A percentile compares a stretch with the other conserved stretches of the same genome.
phyloP scores from a whole-genome alignment of 2,329 filamentous ascomycete genomes.

The Thermothelomyces thermophilus region DNA sequence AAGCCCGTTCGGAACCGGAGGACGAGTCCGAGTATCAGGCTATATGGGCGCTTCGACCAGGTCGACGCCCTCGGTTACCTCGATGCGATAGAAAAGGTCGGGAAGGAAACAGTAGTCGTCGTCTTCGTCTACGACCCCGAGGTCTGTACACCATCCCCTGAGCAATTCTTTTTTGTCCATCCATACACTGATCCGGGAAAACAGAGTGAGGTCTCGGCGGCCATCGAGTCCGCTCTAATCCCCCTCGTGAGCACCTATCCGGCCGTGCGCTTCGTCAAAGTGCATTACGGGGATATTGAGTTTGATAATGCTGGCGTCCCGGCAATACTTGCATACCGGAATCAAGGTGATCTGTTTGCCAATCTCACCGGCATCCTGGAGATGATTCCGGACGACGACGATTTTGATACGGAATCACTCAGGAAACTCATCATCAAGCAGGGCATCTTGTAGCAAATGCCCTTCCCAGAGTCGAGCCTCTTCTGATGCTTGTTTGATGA shows the following conservation, averaged over 20 bases:
- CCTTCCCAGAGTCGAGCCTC: background rate
- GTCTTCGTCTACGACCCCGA: constrained; percentile 89
- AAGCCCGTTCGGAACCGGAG: constrained; percentile 52
- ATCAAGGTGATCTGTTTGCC: constrained; percentile 80
- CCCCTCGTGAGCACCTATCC: constrained; percentile 67
- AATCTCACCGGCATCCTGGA: constrained; percentile 82
- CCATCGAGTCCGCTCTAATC: constrained; percentile 71
- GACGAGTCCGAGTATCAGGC: constrained; percentile 67
- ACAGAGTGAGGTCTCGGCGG: constrained; percentile 70
- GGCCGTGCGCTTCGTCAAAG: constrained; percentile 77
- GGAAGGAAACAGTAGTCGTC: constrained; percentile 73
- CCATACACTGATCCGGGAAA: constrained; percentile 16
- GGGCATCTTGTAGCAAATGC: constrained; percentile 35
- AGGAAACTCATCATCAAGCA: constrained; percentile 47
- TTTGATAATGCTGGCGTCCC: constrained; percentile 87
- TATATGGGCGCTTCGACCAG: constrained; percentile 71
- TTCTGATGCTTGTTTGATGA: background rate
- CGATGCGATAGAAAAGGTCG: constrained; percentile 91
- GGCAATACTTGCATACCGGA: constrained; percentile 80
- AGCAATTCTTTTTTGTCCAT: constrained; percentile 16
- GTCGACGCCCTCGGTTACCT: constrained; percentile 90
- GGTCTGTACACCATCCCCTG: constrained; percentile 46
- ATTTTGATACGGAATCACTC: constrained; percentile 49
- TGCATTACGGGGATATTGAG: constrained; percentile 87
- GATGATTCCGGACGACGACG: constrained; percentile 68